Base-by-base conservation (phyloP, 371 early-diverging fungal genomes). In the Haplosporangium sp. region DNA sequence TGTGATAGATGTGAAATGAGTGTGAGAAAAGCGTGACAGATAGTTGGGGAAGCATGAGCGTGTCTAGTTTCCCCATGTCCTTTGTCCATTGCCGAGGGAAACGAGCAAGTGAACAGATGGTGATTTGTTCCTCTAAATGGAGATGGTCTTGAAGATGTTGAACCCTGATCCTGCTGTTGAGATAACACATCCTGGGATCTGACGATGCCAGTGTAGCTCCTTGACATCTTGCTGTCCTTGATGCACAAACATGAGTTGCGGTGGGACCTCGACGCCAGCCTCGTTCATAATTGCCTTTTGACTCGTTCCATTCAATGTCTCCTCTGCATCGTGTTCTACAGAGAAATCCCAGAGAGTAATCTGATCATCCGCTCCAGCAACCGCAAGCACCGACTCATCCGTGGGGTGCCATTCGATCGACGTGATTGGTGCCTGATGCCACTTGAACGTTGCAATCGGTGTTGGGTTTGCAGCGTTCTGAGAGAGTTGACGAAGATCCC, bases 311-410 rank as follows among this genome's bases (percentile, higher is more conserved):
- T 55, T 80, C 79, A 66, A 53, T 1, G 92, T 93, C 82, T 97
- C 96, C 83, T 97, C 97, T 5, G 92, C 86, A 81, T 97, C 98
- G 42, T 91, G 89, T 83, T 99, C 99, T 13, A 98, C 94, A 6
- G 97, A 94, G 47, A 98, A 85, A 83, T 99, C 99, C 99, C 99
- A 99, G 36, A 98, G 73, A n/a, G 98, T 95, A 42, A 96, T 77
- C 85, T 98, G 98, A 73, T 99, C 94, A 80, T 99, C 99, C 12
- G 94, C 96, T 12, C 98, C 97, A 8, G 95, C 83, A 11, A 95
- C 97, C n/a, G 92, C 96, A 54, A 98, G 79, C 16, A 96, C 91
- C 13, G 97, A 96, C 66, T 93, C 93, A 73, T 99, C 99, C 4
- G 86, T 88, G 8, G 97, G 96, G 69, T 95, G 93, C 98, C 98